Evolutionary conservation across 495 filamentous ascomycete species (phyloP).

Genomic region (Xylona heveae): DNA sequence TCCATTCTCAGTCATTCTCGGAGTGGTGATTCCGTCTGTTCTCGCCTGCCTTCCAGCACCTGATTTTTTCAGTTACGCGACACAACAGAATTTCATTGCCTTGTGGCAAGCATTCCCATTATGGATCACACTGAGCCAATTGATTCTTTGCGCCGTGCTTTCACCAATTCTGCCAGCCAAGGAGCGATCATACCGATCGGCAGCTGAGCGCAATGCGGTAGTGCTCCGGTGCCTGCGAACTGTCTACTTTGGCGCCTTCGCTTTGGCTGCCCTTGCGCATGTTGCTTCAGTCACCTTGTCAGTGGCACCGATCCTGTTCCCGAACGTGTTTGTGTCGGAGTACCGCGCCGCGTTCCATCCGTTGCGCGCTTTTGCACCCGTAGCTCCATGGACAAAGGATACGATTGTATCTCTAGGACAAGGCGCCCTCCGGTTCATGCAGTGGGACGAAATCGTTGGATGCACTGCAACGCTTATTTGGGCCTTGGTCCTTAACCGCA

Average conservation of each 20-base stretch:
- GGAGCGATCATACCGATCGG: not conserved
- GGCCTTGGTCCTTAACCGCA: constrained; percentile 24
- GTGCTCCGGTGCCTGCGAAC: constrained; percentile 15
- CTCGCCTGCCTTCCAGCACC: constrained; percentile 30
- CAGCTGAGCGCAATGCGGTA: constrained; percentile 2
- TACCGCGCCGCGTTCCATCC: constrained; percentile 18
- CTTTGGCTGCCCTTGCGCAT: constrained; percentile 25
- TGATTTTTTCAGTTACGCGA: constrained; percentile 18
- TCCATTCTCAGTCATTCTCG: constrained; percentile 24
- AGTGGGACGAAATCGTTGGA: constrained; percentile 36
- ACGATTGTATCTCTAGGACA: constrained; percentile 19
- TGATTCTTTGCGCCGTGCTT: not conserved
- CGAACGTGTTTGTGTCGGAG: constrained; percentile 16
- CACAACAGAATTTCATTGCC: constrained; percentile 34
- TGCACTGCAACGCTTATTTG: constrained; percentile 28
- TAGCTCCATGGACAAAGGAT: constrained; percentile 20
- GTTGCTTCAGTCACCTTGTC: constrained; percentile 24
- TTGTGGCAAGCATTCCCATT: constrained; percentile 39
- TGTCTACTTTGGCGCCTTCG: constrained; percentile 32
- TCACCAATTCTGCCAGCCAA: constrained; percentile 1
- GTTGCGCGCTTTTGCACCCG: constrained; percentile 17
- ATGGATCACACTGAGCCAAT: constrained; percentile 14
- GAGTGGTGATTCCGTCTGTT: constrained; percentile 27
- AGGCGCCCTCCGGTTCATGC: constrained; percentile 29
- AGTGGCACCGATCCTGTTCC: constrained; percentile 17